Percentiles rank a stretch among this genome's conserved stretches.
Evolutionary conservation across 2,329 filamentous ascomycete species (phyloP).

Genomic region (Apiospora pterosperma): DNA sequence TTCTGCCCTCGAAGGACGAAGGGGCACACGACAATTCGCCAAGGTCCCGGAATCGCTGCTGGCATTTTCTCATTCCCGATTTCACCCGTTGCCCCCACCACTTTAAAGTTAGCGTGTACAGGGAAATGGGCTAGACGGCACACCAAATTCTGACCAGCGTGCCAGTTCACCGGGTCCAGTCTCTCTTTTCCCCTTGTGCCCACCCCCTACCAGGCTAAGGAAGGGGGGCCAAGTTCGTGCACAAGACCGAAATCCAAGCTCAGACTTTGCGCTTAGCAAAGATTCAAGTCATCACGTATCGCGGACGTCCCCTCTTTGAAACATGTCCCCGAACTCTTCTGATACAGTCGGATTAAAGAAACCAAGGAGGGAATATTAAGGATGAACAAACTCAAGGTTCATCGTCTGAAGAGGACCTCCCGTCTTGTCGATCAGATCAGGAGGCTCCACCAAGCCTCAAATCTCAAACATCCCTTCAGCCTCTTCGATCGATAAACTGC

Average conservation of each 20-base stretch:
- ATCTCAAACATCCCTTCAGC: slow-evolving; percentile 1
- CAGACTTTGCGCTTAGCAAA: not conserved
- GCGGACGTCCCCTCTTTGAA: not conserved
- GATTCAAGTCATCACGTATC: not conserved
- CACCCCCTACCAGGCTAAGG: not conserved
- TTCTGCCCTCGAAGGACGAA: not conserved
- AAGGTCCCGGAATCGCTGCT: not conserved
- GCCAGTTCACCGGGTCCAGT: slow-evolving; percentile 1
- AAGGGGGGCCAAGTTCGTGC: not conserved
- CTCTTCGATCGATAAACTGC: not conserved
- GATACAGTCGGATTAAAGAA: not conserved
- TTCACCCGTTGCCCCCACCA: not conserved
- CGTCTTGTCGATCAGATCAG: slow-evolving; percentile 1
- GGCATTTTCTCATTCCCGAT: not conserved
- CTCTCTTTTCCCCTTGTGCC: not conserved
- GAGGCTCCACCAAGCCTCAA: not conserved
- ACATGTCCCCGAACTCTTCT: slow-evolving; percentile 2
- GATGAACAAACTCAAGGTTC: not conserved
- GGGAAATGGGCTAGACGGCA: not conserved
- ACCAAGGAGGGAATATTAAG: not conserved
- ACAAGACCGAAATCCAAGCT: not conserved
- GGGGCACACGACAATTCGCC: not conserved
- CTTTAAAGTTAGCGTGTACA: not conserved
- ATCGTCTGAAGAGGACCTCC: slow-evolving; percentile 1
- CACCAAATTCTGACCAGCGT: not conserved